Evolutionary conservation across 2,329 filamentous ascomycete genomes (phyloP).

Genomic region (Pseudonectria foliicola): DNA sequence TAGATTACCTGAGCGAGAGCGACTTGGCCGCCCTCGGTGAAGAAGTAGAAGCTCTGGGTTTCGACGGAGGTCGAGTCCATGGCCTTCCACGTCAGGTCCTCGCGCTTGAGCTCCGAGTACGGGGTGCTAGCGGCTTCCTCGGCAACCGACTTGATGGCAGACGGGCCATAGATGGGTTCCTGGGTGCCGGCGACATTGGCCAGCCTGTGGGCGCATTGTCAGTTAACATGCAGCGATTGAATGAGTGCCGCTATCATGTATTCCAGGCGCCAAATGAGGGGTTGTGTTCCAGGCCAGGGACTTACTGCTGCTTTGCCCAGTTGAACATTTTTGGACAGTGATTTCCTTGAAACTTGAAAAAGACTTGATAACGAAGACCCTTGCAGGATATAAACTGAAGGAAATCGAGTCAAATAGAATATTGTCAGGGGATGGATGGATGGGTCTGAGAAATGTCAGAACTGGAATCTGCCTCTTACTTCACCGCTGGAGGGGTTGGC

Average conservation of each 20-base stretch:
- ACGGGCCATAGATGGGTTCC: constrained; percentile 89
- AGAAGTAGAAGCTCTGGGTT: constrained; percentile 90
- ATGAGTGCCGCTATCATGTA: too few species aligned
- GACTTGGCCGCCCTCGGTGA: constrained; percentile 67
- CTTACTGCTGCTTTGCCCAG: constrained; percentile 90
- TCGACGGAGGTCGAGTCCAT: constrained; percentile 85
- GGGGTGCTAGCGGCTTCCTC: constrained; percentile 70
- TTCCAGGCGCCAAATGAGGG: too few species aligned
- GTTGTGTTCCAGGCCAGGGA: constrained; percentile 1
- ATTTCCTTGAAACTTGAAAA: not conserved
- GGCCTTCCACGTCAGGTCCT: constrained; percentile 75
- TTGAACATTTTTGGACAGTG: constrained; percentile 64
- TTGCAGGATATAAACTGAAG: not conserved
- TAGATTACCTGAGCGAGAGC: constrained; percentile 89
- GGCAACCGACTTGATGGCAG: constrained; percentile 78
- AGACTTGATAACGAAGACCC: not conserved
- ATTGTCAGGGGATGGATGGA: too few species aligned
- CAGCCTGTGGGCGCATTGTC: constrained; percentile 38
- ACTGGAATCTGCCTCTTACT: constrained; percentile 1
- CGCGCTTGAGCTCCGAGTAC: constrained; percentile 70
- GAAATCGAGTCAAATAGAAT: too few species aligned
- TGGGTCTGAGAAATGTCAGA: too few species aligned
- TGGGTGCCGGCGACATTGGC: constrained; percentile 87
- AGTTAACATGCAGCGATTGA: constrained; percentile 8
- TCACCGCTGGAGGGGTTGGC: constrained; percentile 8